phyloP scores from a whole-genome alignment of 75 land plant genomes.

The Larix kaempferi region DNA sequence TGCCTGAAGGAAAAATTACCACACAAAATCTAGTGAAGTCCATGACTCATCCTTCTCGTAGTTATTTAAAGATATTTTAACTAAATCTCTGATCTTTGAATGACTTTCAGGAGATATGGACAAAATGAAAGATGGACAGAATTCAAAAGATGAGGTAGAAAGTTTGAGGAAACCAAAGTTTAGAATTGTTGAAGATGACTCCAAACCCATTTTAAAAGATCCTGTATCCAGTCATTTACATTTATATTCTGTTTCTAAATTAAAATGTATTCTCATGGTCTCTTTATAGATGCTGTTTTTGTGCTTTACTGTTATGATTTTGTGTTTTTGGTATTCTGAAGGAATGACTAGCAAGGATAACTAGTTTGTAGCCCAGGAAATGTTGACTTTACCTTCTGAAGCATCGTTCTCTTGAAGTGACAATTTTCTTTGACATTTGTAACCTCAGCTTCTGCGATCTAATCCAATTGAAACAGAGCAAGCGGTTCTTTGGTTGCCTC shows the following conservation, averaged over 20 bases:
- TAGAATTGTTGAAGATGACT: constrained; percentile 5
- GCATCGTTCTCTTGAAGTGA: too few species aligned
- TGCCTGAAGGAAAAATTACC: too few species aligned
- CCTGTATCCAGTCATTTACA: neutral
- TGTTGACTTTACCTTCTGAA: too few species aligned
- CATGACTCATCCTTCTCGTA: neutral
- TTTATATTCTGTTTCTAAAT: neutral
- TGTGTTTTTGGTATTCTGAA: neutral
- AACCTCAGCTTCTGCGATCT: neutral
- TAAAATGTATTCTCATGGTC: neutral
- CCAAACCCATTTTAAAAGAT: constrained; percentile 5
- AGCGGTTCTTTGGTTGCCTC: constrained; percentile 3
- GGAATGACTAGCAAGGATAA: neutral
- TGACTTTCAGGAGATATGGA: constrained; percentile 6
- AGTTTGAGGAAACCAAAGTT: neutral
- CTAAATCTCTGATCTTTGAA: neutral
- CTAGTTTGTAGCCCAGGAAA: neutral
- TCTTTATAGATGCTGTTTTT: neutral
- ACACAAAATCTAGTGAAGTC: too few species aligned
- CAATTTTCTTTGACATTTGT: neutral
- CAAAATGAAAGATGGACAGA: neutral
- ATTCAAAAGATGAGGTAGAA: neutral
- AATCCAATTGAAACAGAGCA: constrained; percentile 4
- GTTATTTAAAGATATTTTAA: neutral
- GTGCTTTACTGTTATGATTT: neutral